Evolutionary conservation across 768 basidiomycete genomes (phyloP).

Genomic region (Saitozyma sp.): DNA sequence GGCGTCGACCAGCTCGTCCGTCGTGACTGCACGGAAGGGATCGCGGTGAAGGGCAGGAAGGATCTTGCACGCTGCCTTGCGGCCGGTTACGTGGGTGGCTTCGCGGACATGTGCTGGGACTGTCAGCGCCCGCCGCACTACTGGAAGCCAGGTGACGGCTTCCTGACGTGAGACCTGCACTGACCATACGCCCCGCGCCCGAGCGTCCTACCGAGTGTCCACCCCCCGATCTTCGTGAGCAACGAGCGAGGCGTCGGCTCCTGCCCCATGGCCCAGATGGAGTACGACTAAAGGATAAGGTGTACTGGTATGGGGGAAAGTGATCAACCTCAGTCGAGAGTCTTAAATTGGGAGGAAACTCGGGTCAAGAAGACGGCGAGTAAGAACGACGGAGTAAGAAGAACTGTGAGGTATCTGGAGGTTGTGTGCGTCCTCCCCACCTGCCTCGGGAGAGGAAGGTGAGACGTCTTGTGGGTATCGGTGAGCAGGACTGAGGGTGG

Average conservation of each 20-base stretch:
- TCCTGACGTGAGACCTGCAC: no score
- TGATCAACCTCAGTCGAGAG: neutral
- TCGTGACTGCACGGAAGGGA: constrained; percentile 17
- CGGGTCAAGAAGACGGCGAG: neutral
- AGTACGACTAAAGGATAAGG: no score
- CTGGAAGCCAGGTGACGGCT: no score
- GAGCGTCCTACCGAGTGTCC: constrained; percentile 43
- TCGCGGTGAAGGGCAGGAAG: constrained; percentile 42
- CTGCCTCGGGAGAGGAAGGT: no score
- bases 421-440: neutral
- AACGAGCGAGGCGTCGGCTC: constrained; percentile 40
- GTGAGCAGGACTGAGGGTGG: no score
- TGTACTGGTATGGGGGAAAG: no score
- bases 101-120: constrained; percentile 10
- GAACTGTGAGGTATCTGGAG: constrained; percentile 5
- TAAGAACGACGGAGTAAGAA: neutral
- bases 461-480: no score
- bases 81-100: constrained; percentile 41
- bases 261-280: no score
- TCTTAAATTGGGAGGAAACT: neutral
- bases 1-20: constrained; percentile 43
- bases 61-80: constrained; percentile 49
- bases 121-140: no score
- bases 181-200: constrained; percentile 38
- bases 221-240: constrained; percentile 40